Evolutionary conservation across 306 rosid species (phyloP).

Genomic region (Alnus glutinosa): DNA sequence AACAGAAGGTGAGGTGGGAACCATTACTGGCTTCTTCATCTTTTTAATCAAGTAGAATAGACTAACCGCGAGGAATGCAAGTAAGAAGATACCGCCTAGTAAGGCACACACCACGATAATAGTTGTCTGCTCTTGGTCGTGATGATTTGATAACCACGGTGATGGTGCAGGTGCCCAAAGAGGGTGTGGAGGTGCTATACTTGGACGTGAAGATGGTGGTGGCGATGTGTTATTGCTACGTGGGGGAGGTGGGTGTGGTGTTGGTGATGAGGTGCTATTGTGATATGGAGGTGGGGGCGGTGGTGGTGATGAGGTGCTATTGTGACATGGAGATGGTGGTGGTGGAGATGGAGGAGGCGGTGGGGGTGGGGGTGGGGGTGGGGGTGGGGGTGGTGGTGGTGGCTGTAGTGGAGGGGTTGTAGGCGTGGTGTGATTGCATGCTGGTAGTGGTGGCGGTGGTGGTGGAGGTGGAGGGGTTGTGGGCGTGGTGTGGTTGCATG

Average conservation of each 20-base stretch:
- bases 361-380: no score
- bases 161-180: no score
- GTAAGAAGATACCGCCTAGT: constrained; percentile 29
- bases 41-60: constrained; percentile 26
- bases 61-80: constrained; percentile 17
- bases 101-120: constrained; percentile 21
- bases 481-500: not conserved
- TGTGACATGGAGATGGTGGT: no score
- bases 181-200: not conserved
- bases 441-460: not conserved
- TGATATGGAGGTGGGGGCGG: not conserved
- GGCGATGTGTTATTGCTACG: no score
- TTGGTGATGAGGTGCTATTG: no score
- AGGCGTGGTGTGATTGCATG: not conserved
- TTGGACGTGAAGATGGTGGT: not conserved
- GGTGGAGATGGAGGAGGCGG: not conserved
- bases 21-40: not conserved
- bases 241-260: no score
- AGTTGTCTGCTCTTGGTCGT: not conserved
- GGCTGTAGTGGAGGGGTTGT: not conserved
- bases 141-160: not conserved
- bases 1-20: not conserved
- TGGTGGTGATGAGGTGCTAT: not conserved
- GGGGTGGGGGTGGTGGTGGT: no score
- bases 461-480: not conserved